Percentiles rank a stretch among this genome's conserved stretches.
These are phyloP conservation scores for Atalantia buxifolia DNA, from an alignment of 345 rosid genomes.

Conservation along the genomic window DNA sequence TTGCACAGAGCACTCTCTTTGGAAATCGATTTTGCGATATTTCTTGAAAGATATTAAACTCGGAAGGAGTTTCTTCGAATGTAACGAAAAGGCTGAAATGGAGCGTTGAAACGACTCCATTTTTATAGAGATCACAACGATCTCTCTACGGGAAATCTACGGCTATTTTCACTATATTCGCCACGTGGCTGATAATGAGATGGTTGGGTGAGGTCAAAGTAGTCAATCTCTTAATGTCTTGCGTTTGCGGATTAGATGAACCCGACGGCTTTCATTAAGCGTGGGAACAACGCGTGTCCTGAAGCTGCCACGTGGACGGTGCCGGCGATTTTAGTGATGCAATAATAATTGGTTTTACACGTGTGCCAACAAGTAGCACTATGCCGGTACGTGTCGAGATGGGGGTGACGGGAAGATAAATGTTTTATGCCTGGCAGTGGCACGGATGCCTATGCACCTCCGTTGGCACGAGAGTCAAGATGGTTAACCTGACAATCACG, in stretches of 20 bases:
- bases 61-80: neutral
- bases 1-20: neutral
- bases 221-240: neutral
- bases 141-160: neutral
- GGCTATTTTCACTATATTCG: neutral
- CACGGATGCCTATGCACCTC: conserved; percentile 6
- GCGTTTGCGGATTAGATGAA: neutral
- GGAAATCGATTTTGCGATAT: neutral
- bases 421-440: neutral
- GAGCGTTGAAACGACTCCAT: conserved; percentile 10
- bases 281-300: neutral
- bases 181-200: conserved; percentile 11
- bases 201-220: neutral
- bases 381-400: neutral
- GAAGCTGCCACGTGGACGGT: neutral
- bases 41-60: neutral
- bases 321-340: neutral
- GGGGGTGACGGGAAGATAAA: neutral
- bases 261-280: conserved; percentile 1
- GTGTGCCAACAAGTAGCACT: conserved; percentile 2
- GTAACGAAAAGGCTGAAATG: neutral
- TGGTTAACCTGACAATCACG: neutral
- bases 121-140: conserved; percentile 6
- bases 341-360: neutral
- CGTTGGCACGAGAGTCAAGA: conserved; percentile 16